These are phyloP conservation scores for Orbilia brochopaga DNA, from an alignment of 2,329 filamentous ascomycete species.

Conservation along the genomic window DNA sequence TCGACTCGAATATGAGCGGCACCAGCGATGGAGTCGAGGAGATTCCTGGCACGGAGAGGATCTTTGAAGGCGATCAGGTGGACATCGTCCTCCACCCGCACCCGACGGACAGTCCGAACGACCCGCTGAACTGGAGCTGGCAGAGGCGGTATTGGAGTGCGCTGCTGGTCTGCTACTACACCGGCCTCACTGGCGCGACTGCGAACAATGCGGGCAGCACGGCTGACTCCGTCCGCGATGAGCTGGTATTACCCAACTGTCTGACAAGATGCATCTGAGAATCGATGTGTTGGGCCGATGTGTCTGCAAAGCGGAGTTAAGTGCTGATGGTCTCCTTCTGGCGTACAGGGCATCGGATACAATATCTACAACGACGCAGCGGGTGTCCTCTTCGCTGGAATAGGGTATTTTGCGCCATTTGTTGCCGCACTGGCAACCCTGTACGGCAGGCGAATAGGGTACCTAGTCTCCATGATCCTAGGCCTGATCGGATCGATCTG, in stretches of 20 bases:
- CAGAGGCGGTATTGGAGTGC: constrained; percentile 63
- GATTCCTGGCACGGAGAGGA: constrained; percentile 55
- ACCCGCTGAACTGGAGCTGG: constrained; percentile 64
- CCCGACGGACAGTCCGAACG: constrained; percentile 64
- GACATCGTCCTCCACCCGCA: constrained; percentile 64
- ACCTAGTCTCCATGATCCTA: constrained; percentile 63
- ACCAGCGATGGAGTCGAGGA: constrained; percentile 48
- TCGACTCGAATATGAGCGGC: constrained; percentile 51
- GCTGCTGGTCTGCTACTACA: constrained; percentile 63
- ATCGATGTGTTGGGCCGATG: too few species aligned
- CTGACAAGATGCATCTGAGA: too few species aligned
- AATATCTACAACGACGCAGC: constrained; percentile 65
- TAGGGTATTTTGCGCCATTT: constrained; percentile 65
- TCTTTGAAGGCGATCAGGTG: constrained; percentile 53
- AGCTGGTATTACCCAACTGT: constrained; percentile 58
- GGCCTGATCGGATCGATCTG: constrained; percentile 64
- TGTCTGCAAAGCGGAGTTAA: constrained; percentile 4
- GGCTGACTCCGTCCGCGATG: constrained; percentile 61
- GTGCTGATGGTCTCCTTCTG: neutral
- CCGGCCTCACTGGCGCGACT: constrained; percentile 65
- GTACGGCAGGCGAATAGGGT: constrained; percentile 65
- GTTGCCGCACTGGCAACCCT: constrained; percentile 64
- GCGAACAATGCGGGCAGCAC: constrained; percentile 66
- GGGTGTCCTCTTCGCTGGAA: constrained; percentile 65
- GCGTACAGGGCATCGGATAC: constrained; percentile 60